Base-by-base conservation (phyloP, 2,329 filamentous ascomycete genomes). In the Dryadomyces sulphureus region DNA sequence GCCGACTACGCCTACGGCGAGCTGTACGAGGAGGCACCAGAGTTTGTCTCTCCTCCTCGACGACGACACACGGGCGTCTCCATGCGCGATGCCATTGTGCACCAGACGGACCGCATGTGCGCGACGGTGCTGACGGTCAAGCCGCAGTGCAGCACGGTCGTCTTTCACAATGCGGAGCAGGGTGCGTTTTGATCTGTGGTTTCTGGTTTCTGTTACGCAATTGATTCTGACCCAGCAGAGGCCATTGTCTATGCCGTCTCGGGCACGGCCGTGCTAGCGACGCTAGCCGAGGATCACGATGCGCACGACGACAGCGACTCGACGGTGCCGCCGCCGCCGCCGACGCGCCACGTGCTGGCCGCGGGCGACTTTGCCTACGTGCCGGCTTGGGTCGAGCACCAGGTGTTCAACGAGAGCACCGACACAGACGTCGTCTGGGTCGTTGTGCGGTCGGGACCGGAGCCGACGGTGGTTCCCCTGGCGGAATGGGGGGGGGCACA, bases 151-250 rank as follows among this genome's bases (percentile, higher is more conserved):
- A 62, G 69, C 2, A 78, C 77, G 0, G 70, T 74, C 6, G 67
- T 86, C 20, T 79, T 81, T 51, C 81, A 86, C 54, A 79, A 85
- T 54, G 80, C 79, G 46, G 72, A 78, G 56, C 77, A 84, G 68
- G 75, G 75, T 77, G 56, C 54, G 65, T 3, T 11, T 8, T 17
- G 17, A 5, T 24, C 44, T 19, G 17, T 21, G 17, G 16, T 4
- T 25, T 22, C 38, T 25, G 9, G 7, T 11, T 25, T 20, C 14
- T 8, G 9, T 5, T 12, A 9, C 32, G 4, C 16, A 22, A n/a
- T 25, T 12, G 9, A 12, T 7, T 6, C 9, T 24, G 9, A 36
- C n/a, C n/a, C 14, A n/a, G 11, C 48, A 79, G 80, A 86, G 52
- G 78, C 78, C 7, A 79, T 86, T 45, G 70, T 85, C 43, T 83